phyloP scores from a whole-genome alignment of 1,284 basidiomycete species.

The Ustilago xerochloae region DNA sequence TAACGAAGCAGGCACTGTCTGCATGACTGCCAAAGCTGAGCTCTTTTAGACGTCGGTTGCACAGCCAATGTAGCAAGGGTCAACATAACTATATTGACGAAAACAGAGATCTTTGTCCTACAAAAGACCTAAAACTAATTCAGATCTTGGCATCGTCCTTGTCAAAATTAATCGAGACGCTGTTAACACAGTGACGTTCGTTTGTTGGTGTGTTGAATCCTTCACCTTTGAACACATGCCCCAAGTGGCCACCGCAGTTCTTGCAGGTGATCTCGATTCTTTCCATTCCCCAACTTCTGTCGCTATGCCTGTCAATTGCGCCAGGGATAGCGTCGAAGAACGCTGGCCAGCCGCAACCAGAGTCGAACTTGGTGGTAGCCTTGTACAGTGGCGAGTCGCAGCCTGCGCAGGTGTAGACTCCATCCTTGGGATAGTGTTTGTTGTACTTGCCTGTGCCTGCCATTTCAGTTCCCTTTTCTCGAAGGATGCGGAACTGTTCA shows the following conservation, averaged over 20 bases:
- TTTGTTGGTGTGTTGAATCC: constrained; percentile 75
- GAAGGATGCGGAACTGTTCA: constrained; percentile 88
- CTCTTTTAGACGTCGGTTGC: constrained; percentile 3
- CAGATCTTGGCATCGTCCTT: constrained; percentile 71
- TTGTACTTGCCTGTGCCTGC: constrained; percentile 83
- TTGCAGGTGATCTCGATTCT: constrained; percentile 81
- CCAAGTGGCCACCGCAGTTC: constrained; percentile 85
- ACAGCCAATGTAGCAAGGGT: not conserved
- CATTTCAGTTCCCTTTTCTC: constrained; percentile 86
- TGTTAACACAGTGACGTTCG: constrained; percentile 79
- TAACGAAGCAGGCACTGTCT: constrained; percentile 35
- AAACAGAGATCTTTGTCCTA: not conserved
- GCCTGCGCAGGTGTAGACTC: constrained; percentile 75
- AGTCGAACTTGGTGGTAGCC: constrained; percentile 89
- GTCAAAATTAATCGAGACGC: constrained; percentile 82
- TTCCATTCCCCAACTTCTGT: constrained; percentile 70
- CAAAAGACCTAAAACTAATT: not conserved
- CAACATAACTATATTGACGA: not conserved
- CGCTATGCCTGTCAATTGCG: constrained; percentile 76
- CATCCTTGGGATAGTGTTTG: constrained; percentile 73
- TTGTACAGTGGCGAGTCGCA: constrained; percentile 69
- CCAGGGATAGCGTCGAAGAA: constrained; percentile 95
- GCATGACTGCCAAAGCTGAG: constrained; percentile 40
- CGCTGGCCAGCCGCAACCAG: constrained; percentile 96
- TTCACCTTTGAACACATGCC: constrained; percentile 92